Percentiles rank a stretch among this genome's conserved stretches.
Evolutionary conservation across 225 moss, liverwort and hornwort species (phyloP).

Genomic region (Bryoerythrophyllum caledonicum): DNA sequence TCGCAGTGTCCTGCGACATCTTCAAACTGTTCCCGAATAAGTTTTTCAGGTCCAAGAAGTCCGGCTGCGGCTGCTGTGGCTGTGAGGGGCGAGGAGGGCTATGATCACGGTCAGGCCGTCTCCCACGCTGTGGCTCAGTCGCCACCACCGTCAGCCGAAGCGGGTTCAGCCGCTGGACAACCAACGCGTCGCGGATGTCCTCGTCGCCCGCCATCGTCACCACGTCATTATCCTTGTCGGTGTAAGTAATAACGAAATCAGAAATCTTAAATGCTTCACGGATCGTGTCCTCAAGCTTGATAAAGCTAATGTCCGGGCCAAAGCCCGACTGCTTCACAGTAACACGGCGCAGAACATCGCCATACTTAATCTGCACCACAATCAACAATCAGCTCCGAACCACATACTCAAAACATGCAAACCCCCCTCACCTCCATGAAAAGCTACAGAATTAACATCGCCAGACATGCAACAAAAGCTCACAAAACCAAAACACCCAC

Average conservation of each 20-base stretch:
- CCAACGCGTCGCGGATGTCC: constrained; percentile 71
- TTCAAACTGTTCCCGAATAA: constrained; percentile 38
- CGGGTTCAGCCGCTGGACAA: constrained; percentile 68
- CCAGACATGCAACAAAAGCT: not conserved
- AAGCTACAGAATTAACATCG: not conserved
- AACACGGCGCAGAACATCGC: constrained; percentile 64
- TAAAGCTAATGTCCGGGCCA: too few relatives aligned
- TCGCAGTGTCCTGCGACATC: constrained; percentile 51
- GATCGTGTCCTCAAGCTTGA: constrained; percentile 61
- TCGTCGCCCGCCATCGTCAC: constrained; percentile 72
- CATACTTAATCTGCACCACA: constrained; percentile 64
- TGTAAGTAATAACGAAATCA: constrained; percentile 60
- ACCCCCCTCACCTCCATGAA: not conserved
- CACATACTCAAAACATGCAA: not conserved
- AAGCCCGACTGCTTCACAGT: constrained; percentile 39
- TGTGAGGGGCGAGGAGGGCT: too few relatives aligned
- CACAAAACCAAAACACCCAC: not conserved
- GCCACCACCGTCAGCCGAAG: constrained; percentile 64
- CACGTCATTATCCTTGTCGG: constrained; percentile 71
- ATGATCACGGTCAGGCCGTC: not conserved
- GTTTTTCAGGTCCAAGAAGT: constrained; percentile 30
- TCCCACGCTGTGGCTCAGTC: constrained; percentile 33
- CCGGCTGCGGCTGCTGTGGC: constrained; percentile 21
- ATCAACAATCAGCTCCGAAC: not conserved
- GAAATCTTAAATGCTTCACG: constrained; percentile 68